Conservation (phyloP, 139 green algal species). For the Chlorella sp. region DNA sequence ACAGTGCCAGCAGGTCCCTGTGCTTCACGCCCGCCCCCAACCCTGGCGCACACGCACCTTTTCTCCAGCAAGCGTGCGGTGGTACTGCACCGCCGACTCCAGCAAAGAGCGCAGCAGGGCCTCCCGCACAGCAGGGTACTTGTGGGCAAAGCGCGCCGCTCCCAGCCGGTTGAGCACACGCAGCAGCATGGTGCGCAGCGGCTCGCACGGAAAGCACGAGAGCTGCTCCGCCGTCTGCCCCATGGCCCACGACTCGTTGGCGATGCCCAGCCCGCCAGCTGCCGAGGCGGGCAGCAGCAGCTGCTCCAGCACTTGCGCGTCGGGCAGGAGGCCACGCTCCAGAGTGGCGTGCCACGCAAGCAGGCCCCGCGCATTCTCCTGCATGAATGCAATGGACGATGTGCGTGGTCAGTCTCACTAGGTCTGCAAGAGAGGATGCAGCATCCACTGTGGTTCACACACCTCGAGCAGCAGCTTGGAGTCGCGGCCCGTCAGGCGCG, state of each 20-base stretch:
- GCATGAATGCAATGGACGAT: neutral
- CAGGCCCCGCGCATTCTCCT: slow-evolving; percentile 22
- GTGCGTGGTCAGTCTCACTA: neutral
- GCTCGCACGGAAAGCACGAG: slow-evolving; percentile 60
- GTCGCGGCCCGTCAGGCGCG: slow-evolving; percentile 24
- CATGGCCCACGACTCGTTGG: neutral
- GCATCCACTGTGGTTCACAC: no score
- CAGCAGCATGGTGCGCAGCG: slow-evolving; percentile 56
- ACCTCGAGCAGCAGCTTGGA: slow-evolving; percentile 36
- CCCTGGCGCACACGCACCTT: no score
- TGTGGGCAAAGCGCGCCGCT: slow-evolving; percentile 56
- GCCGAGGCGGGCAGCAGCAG: slow-evolving; percentile 22
- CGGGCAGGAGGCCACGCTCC: slow-evolving; percentile 66
- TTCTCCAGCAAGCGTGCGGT: slow-evolving; percentile 40
- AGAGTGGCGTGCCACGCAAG: slow-evolving; percentile 43
- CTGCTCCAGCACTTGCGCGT: slow-evolving; percentile 59
- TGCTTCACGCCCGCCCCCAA: neutral
- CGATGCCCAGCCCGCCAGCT: no score
- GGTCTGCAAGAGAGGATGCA: no score
- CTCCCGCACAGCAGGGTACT: slow-evolving; percentile 67
- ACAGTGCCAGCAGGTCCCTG: neutral
- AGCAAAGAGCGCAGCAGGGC: slow-evolving; percentile 61
- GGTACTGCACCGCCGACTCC: slow-evolving; percentile 54
- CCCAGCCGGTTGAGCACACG: slow-evolving; percentile 37
- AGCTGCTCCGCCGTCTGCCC: slow-evolving; percentile 4